These are phyloP conservation scores for Rhodotorula graminis DNA, from an alignment of 768 basidiomycete genomes.

Conservation along the genomic window DNA sequence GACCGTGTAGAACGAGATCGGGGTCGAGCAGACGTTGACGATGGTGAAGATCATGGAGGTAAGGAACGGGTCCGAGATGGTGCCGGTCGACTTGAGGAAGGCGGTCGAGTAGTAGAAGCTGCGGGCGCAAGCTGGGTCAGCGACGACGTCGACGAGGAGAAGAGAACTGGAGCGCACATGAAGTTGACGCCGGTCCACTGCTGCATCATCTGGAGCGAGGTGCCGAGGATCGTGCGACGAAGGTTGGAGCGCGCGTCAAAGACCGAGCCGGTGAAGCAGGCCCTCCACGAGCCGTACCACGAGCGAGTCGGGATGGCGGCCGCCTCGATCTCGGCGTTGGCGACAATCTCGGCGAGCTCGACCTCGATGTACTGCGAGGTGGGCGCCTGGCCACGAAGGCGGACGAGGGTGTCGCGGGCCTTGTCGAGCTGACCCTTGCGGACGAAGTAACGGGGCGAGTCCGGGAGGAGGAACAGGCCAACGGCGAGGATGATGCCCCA, in stretches of 20 bases:
- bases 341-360: slow-evolving; percentile 56
- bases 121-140: not conserved
- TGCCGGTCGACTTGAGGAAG: slow-evolving; percentile 40
- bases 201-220: slow-evolving; percentile 70
- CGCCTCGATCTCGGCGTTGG: slow-evolving; percentile 62
- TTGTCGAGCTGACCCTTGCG: slow-evolving; percentile 60
- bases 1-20: slow-evolving; percentile 72
- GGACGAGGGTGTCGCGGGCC: slow-evolving; percentile 59
- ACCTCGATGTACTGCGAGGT: slow-evolving; percentile 55
- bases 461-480: slow-evolving; percentile 63
- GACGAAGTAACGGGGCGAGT: slow-evolving; percentile 56
- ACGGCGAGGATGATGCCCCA: slow-evolving; percentile 67
- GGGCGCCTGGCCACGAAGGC: slow-evolving; percentile 57
- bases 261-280: slow-evolving; percentile 53
- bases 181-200: slow-evolving; percentile 56
- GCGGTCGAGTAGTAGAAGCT: slow-evolving; percentile 49
- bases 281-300: slow-evolving; percentile 56
- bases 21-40: slow-evolving; percentile 61
- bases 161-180: slow-evolving; percentile 28
- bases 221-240: slow-evolving; percentile 75
- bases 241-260: slow-evolving; percentile 55
- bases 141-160: slow-evolving; percentile 16
- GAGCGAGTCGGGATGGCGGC: slow-evolving; percentile 55
- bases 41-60: slow-evolving; percentile 47
- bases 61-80: slow-evolving; percentile 39